phyloP scores from a whole-genome alignment of 805 yeast species.

The Peterozyma xylosa region DNA sequence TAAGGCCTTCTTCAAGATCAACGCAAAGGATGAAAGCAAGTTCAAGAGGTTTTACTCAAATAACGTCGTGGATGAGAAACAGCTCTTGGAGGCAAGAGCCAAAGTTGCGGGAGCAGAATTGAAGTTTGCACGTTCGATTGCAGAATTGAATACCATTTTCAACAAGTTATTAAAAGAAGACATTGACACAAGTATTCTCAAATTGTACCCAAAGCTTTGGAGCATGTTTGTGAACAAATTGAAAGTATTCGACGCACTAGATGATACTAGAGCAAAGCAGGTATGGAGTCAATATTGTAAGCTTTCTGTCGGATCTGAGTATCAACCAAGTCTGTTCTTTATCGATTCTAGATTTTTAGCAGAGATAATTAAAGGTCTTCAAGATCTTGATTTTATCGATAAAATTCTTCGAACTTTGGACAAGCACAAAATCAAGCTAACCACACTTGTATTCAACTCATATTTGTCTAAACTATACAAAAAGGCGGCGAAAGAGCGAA shows the following conservation, averaged over 20 bases:
- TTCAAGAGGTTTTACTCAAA: no score
- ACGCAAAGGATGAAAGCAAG: no score
- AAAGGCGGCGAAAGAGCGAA: neutral
- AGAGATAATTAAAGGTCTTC: neutral
- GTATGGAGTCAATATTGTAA: constrained; percentile 1
- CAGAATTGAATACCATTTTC: neutral
- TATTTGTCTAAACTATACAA: constrained; percentile 1
- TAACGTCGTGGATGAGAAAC: no score
- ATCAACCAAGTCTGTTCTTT: neutral
- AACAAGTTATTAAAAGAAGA: neutral
- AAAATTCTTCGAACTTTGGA: neutral
- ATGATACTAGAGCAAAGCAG: neutral
- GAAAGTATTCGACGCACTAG: neutral
- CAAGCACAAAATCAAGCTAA: neutral
- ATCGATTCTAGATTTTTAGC: constrained; percentile 4
- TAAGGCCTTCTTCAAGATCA: no score
- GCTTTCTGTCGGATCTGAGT: neutral
- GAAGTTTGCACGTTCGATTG: neutral
- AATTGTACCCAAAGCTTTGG: constrained; percentile 4
- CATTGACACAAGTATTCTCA: constrained; percentile 1
- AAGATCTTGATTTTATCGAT: neutral
- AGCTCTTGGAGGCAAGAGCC: neutral
- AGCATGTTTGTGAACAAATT: neutral
- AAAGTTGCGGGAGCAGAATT: neutral
- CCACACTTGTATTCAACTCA: neutral